Evolutionary conservation across 192 early-diverging fungal genomes (phyloP), one percentile per base, ranked within the genome.

Genomic region (Umbelopsis vinacea): DNA sequence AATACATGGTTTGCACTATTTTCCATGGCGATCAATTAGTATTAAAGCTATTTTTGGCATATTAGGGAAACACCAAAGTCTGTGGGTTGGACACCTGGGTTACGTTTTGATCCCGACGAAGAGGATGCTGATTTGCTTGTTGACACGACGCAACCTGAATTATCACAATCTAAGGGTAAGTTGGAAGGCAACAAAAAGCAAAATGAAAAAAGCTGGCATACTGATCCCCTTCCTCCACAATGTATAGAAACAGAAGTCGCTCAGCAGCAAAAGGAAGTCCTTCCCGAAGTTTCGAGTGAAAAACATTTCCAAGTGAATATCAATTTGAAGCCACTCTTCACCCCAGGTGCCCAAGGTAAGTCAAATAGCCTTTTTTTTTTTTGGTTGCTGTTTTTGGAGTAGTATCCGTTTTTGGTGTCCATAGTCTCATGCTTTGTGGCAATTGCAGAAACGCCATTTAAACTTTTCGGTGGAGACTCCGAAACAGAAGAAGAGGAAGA

Each of bases 51-150:
- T 12, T 43, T 6, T 11, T 50, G 48, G n/a, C 6, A 50, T 6
- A n/a, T 19, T 7, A 63, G 29, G 33, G 57, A 63, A 37, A 15
- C 12, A 29, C 57, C 26, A 35, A 63, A 63, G 35, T 63, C 57
- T 7, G 19, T 17, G 3, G 57, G 57, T 19, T 80, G 79, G 79
- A 47, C 71, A 6, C 53, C 74, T 37, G 74, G 71, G 17, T 76
- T 79, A 46, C 76, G 85, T n/a, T 86, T 79, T 66, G 85, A 86
- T 74, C 85, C 85, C 5, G 85, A 86, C 55, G 83, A 77, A 7
- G 83, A 76, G 0, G 76, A 76, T 46, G 52, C 74, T 0, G 67
- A 67, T 3, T 74, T 70, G 46, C 37, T 71, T 15, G 67, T 68
- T 7, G 7, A 52, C 14, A 66, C 54, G 5, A 66, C 60, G 46